Base-by-base conservation (phyloP, 768 basidiomycete species). In the Macrolepiota dolichaula region DNA sequence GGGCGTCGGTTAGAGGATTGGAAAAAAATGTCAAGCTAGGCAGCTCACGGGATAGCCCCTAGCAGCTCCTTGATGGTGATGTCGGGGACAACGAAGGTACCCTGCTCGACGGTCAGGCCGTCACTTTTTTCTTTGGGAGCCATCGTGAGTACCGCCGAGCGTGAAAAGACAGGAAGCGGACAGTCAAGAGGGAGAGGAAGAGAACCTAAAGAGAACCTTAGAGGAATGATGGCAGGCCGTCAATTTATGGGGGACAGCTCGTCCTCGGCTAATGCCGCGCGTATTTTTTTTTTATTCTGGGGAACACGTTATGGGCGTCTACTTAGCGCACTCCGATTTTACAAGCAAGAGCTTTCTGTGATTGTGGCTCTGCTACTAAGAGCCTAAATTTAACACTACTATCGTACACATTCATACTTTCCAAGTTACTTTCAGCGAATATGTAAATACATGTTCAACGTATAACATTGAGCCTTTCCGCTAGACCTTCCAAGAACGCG, bases 61-160 rank as follows among this genome's bases (percentile, higher is more conserved):
- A 96, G 81, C 66, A 96, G 71, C 68, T 97, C 91, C 78, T 96
- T 97, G 73, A 96, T 82, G 40, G 91, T 82, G 63, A 94, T 82
- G 78, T 94, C 88, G 22, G 94, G 94, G 64, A 96, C 90, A 27
- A 81, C 69, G 62, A 84, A 82, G 51, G 81, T 78, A 46, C 76
- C 81, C 75, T 91, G 90, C 62, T 87, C 79, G 55, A 80, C 69
- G 51, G 75, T 77, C 57, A 70, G 65, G 57, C 64, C 65, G 61
- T 70, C 68, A 55, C 69, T 58, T 64, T 71, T 66, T 62, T 67
- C 66, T 67, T 75, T 75, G 55, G 67, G 70, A 37, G 70, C 73
- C 76, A 77, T 79, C 35, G 46, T 64, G 36, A 56, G 51, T 15
- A 22, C 27, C 36, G 53, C 49, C 62, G 61, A 55, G 62, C 37